A percentile compares a stretch with the other conserved stretches of the same genome.
phyloP scores from a whole-genome alignment of 257 asterid species.

The Primulina tabacum region DNA sequence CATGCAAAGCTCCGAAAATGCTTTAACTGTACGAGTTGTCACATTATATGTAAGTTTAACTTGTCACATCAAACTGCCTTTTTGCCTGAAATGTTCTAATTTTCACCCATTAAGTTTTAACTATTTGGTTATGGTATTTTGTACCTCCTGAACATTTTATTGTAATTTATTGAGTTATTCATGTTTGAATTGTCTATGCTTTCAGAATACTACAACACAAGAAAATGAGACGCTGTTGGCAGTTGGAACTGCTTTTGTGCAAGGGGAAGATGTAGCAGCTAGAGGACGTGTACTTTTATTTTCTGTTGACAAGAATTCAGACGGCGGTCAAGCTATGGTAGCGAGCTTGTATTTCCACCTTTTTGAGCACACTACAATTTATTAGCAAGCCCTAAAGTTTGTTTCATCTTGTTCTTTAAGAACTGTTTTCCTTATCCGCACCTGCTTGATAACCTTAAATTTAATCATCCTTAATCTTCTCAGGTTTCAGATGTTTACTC shows the following conservation, averaged over 20 bases:
- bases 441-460: slow-evolving; percentile 15
- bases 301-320: slow-evolving; percentile 69
- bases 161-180: slow-evolving; percentile 12
- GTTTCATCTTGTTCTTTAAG: slow-evolving; percentile 20
- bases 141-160: slow-evolving; percentile 12
- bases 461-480: slow-evolving; percentile 25
- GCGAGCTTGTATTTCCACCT: slow-evolving; percentile 20
- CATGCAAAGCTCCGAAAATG: slow-evolving; percentile 94
- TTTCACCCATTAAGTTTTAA: slow-evolving; percentile 3
- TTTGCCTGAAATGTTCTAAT: background rate
- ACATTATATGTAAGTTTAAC: slow-evolving; percentile 72
- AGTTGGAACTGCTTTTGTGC: slow-evolving; percentile 93
- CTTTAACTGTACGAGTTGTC: slow-evolving; percentile 89
- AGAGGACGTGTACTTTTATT: slow-evolving; percentile 89
- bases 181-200: slow-evolving; percentile 21
- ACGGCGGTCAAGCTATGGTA: slow-evolving; percentile 64
- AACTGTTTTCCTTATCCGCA: background rate
- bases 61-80: slow-evolving; percentile 26
- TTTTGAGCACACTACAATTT: slow-evolving; percentile 20
- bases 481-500: slow-evolving; percentile 88
- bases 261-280: slow-evolving; percentile 99
- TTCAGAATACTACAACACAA: slow-evolving; percentile 74
- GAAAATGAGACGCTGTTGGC: slow-evolving; percentile 90
- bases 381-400: background rate
- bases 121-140: slow-evolving; percentile 14